A percentile compares a stretch with the other conserved stretches of the same genome.
Evolutionary conservation across 108 stramenopile species (phyloP).

Genomic region (Nitzschia sp.): DNA sequence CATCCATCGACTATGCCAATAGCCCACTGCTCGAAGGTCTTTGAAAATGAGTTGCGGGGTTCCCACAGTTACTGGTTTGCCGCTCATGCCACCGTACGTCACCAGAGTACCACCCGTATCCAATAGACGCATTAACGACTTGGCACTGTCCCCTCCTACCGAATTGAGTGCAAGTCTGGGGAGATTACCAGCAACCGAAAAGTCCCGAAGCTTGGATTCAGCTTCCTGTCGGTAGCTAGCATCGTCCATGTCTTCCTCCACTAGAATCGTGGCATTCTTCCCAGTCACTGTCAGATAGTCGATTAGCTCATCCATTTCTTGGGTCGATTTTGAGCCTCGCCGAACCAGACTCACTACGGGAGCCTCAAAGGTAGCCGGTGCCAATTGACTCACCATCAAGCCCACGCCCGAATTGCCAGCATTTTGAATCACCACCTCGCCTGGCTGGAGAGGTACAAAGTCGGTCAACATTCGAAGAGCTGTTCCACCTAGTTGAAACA

Average conservation of each 20-base stretch:
- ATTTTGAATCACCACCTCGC: slow-evolving; percentile 51
- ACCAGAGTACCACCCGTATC: slow-evolving; percentile 40
- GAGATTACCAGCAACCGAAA: slow-evolving; percentile 24
- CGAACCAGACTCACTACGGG: slow-evolving; percentile 46
- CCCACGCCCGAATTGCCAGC: slow-evolving; percentile 61
- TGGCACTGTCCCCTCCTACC: slow-evolving; percentile 46
- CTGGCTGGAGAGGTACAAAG: slow-evolving; percentile 23
- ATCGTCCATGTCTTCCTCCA: slow-evolving; percentile 43
- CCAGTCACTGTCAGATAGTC: slow-evolving; percentile 25
- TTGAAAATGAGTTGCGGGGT: slow-evolving; percentile 53
- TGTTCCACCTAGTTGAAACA: slow-evolving; percentile 54
- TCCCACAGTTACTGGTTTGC: slow-evolving; percentile 32
- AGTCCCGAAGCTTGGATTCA: slow-evolving; percentile 7
- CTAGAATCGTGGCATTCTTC: slow-evolving; percentile 28
- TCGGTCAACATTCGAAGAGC: slow-evolving; percentile 45
- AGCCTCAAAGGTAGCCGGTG: slow-evolving; percentile 10
- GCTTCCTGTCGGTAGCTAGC: slow-evolving; percentile 7
- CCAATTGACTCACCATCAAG: slow-evolving; percentile 48
- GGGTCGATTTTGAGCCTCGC: slow-evolving; percentile 20
- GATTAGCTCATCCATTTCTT: slow-evolving; percentile 30
- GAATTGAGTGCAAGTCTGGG: slow-evolving; percentile 52
- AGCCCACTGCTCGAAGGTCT: slow-evolving; percentile 34
- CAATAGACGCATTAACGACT: slow-evolving; percentile 27
- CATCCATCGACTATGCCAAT: slow-evolving; percentile 69
- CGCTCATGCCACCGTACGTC: slow-evolving; percentile 63